Conservation (phyloP, 208 protist species). For the Trypanosoma cruzi region DNA sequence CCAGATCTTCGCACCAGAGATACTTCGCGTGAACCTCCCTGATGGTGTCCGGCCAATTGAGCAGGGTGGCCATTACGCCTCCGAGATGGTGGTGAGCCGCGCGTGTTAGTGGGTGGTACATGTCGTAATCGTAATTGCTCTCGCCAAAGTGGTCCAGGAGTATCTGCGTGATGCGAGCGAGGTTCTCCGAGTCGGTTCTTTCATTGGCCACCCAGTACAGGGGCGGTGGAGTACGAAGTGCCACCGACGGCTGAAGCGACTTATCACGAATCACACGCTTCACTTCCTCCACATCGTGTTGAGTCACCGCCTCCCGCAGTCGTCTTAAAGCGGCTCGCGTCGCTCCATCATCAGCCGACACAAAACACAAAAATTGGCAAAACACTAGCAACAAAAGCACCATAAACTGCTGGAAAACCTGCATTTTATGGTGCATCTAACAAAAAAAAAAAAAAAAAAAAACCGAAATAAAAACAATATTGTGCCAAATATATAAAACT, state of each 20-base stretch:
- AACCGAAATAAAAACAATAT: conserved; percentile 4
- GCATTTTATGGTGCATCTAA: neutral
- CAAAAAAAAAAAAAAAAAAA: conserved; percentile 2
- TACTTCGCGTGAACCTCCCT: conserved; percentile 53
- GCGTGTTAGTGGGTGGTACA: conserved; percentile 58
- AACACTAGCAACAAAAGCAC: conserved; percentile 4
- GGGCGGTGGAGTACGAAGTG: conserved; percentile 7
- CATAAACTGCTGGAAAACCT: neutral
- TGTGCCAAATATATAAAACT: conserved; percentile 11
- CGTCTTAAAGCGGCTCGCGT: neutral
- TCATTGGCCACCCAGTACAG: conserved; percentile 33
- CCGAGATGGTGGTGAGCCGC: conserved; percentile 46
- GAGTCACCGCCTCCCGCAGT: conserved; percentile 16
- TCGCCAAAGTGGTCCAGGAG: conserved; percentile 25
- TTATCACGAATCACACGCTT: conserved; percentile 11
- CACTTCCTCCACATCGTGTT: conserved; percentile 20
- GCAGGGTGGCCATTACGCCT: conserved; percentile 34
- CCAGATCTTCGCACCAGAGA: conserved; percentile 38
- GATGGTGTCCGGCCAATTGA: conserved; percentile 35
- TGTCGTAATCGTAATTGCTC: conserved; percentile 39
- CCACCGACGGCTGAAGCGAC: neutral
- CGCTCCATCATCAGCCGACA: conserved; percentile 13
- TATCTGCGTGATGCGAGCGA: conserved; percentile 23
- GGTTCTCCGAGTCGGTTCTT: conserved; percentile 18
- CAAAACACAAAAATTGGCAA: conserved; percentile 2